Conservation (phyloP, 176 grass and related monocot genomes). For the Alloteropsis semialata region DNA sequence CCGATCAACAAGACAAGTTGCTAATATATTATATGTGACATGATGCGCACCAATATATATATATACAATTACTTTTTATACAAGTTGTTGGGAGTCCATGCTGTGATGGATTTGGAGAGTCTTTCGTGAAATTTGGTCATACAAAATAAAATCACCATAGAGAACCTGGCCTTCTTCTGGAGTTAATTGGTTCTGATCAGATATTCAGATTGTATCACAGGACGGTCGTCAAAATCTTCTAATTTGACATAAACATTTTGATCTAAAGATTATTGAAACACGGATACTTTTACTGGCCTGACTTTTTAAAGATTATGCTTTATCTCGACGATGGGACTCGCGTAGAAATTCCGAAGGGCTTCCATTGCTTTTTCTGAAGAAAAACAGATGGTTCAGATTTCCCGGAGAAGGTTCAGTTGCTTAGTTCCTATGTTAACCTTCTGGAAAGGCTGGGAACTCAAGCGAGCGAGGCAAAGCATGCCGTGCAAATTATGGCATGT, state of each 20-base stretch:
- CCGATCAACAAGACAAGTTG: slow-evolving; percentile 18
- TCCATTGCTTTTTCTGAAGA: background rate
- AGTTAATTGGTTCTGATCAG: background rate
- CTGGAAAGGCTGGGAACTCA: background rate
- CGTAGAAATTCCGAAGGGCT: background rate
- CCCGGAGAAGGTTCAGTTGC: background rate
- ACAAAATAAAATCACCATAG: background rate
- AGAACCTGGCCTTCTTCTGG: background rate
- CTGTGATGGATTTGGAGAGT: background rate
- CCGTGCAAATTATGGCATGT: slow-evolving; percentile 26
- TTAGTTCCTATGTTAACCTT: background rate
- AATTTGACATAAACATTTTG: background rate
- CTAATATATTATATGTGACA: background rate
- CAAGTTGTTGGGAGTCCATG: background rate
- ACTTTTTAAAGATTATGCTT: background rate
- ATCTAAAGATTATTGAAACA: background rate
- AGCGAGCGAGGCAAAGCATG: slow-evolving; percentile 24
- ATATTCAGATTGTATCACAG: background rate
- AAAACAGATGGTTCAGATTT: background rate
- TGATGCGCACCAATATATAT: background rate
- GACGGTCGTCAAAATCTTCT: background rate
- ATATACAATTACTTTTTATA: background rate
- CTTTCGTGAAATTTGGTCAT: background rate
- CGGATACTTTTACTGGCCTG: background rate
- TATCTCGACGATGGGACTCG: background rate